These are phyloP conservation scores for Crassisporium funariophilum DNA, from an alignment of 768 basidiomycete species.

Conservation along the genomic window DNA sequence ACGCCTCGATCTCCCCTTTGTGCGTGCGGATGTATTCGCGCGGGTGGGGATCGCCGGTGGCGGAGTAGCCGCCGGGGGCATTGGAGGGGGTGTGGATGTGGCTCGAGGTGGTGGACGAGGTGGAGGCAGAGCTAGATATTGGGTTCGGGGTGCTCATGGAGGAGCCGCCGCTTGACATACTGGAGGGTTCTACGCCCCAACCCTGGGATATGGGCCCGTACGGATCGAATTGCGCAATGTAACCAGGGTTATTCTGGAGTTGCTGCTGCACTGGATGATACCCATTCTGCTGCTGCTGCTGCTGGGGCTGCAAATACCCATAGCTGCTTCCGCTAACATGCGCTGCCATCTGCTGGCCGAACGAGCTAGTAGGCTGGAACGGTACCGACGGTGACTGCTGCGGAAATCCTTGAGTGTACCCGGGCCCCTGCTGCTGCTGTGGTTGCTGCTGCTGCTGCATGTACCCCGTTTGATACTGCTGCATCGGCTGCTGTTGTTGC, in stretches of 20 bases:
- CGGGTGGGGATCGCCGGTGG: slow-evolving; percentile 57
- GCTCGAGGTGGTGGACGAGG: slow-evolving; percentile 18
- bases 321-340: slow-evolving; percentile 43
- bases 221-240: slow-evolving; percentile 56
- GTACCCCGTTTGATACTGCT: slow-evolving; percentile 13
- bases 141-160: slow-evolving; percentile 24
- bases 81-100: slow-evolving; percentile 9
- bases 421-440: slow-evolving; percentile 11
- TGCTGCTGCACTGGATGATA: slow-evolving; percentile 52
- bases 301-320: slow-evolving; percentile 35
- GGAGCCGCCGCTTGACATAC: too few relatives aligned
- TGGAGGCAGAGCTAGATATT: slow-evolving; percentile 21
- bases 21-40: slow-evolving; percentile 66
- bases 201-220: slow-evolving; percentile 48
- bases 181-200: too few relatives aligned
- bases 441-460: slow-evolving; percentile 29
- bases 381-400: slow-evolving; percentile 9
- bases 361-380: slow-evolving; percentile 57
- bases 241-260: slow-evolving; percentile 45
- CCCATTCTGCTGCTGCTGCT: slow-evolving; percentile 24
- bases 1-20: slow-evolving; percentile 69
- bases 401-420: slow-evolving; percentile 12
- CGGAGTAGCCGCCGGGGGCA: slow-evolving; percentile 23
- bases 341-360: slow-evolving; percentile 55
- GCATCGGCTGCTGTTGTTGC: slow-evolving; percentile 21